Evolutionary conservation across 2,329 filamentous ascomycete genomes (phyloP).

Genomic region (Biscogniauxia mediterranea): DNA sequence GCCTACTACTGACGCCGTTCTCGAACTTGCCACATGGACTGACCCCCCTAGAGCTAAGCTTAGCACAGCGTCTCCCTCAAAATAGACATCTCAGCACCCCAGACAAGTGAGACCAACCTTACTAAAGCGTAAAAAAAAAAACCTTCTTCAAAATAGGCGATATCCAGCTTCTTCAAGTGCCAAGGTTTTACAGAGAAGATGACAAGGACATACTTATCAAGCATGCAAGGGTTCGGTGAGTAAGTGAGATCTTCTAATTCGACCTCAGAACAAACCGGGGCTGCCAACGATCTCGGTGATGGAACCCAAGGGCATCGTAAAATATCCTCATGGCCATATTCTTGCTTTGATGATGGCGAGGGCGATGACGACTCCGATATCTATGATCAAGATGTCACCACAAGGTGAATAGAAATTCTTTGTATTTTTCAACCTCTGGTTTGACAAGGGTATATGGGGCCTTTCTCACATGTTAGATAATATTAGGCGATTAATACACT

Average conservation of each 20-base stretch:
- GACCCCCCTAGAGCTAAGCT: background rate
- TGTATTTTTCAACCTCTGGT: background rate
- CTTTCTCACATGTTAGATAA: too few relatives aligned
- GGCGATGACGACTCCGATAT: conserved; percentile 1
- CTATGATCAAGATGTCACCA: background rate
- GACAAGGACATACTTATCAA: background rate
- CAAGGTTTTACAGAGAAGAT: background rate
- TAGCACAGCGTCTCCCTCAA: too few relatives aligned
- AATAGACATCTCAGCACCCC: background rate
- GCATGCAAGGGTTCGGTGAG: background rate
- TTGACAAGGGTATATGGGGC: too few relatives aligned
- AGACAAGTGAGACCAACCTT: background rate
- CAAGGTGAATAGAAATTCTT: background rate
- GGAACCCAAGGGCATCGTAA: conserved; percentile 5
- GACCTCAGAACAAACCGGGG: conserved; percentile 1
- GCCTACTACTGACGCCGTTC: background rate
- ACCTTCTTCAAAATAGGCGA: background rate
- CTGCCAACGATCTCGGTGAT: conserved; percentile 14
- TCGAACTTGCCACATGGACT: background rate
- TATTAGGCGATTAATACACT: too few relatives aligned
- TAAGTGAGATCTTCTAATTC: conserved; percentile 10
- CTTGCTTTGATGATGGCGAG: conserved; percentile 6
- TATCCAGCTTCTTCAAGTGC: background rate
- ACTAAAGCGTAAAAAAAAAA: background rate
- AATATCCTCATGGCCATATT: conserved; percentile 15